A percentile compares a stretch with the other conserved stretches of the same genome.
phyloP scores from a whole-genome alignment of 257 asterid genomes.

The Dorcoceras hygrometricum region DNA sequence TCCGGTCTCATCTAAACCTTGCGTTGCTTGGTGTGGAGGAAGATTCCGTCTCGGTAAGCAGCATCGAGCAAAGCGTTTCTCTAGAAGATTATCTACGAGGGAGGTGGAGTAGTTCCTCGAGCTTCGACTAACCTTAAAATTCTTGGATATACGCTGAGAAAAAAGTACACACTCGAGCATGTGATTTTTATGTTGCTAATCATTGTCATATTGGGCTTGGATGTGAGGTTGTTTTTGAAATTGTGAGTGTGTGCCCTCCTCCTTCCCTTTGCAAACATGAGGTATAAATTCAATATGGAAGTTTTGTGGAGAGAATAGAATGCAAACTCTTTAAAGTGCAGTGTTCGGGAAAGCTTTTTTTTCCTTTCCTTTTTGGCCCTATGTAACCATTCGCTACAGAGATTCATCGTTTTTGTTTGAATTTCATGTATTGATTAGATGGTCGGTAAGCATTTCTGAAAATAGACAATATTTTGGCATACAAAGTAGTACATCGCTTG shows the following conservation, averaged over 20 bases:
- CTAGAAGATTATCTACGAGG: conserved; percentile 78
- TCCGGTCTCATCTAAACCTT: conserved; percentile 74
- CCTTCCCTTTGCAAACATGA: conserved; percentile 40
- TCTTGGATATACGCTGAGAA: conserved; percentile 17
- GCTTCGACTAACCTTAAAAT: conserved; percentile 57
- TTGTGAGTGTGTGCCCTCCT: conserved; percentile 74
- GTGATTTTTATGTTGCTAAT: conserved; percentile 4
- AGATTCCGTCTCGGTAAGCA: conserved; percentile 70
- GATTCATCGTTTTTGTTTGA: too few species aligned
- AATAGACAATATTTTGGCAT: too few species aligned
- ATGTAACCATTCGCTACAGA: too few species aligned
- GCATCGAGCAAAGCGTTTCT: conserved; percentile 74
- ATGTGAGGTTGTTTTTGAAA: conserved; percentile 80
- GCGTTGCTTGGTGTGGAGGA: conserved; percentile 81
- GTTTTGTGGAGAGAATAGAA: not conserved
- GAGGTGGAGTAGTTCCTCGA: conserved; percentile 87
- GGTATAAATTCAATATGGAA: not conserved
- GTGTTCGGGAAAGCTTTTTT: not conserved
- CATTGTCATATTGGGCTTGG: conserved; percentile 47
- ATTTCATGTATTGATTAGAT: too few species aligned
- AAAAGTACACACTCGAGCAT: conserved; percentile 23
- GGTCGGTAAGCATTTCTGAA: too few species aligned
- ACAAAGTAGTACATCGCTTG: too few species aligned
- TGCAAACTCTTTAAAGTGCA: not conserved
- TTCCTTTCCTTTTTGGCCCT: too few species aligned